These are phyloP conservation scores for Cryptococcus floricola DNA, from an alignment of 1,284 basidiomycete species.

Conservation along the genomic window DNA sequence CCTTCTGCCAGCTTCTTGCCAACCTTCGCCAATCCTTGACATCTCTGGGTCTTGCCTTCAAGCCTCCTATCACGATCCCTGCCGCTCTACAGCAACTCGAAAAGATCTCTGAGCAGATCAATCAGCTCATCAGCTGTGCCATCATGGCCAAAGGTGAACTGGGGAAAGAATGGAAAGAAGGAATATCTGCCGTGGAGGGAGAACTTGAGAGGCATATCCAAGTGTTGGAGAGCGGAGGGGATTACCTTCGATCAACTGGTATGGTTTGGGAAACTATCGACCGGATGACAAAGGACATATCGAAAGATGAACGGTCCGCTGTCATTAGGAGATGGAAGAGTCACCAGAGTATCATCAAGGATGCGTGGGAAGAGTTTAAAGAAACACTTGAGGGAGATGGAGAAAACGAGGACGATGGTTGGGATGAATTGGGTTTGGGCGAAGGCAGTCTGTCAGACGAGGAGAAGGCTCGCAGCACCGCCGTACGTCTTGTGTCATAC, in stretches of 20 bases:
- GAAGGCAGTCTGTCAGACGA: constrained; percentile 21
- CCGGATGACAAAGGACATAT: constrained; percentile 15
- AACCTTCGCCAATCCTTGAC: constrained; percentile 29
- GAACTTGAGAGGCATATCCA: constrained; percentile 25
- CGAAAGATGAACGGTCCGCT: constrained; percentile 25
- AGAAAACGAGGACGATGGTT: constrained; percentile 30
- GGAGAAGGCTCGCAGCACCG: constrained; percentile 29
- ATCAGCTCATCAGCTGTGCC: constrained; percentile 32
- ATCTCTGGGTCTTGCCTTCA: constrained; percentile 36
- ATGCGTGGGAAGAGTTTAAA: constrained; percentile 46
- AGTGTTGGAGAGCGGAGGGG: constrained; percentile 17
- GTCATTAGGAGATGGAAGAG: constrained; percentile 28
- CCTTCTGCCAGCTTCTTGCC: constrained; percentile 20
- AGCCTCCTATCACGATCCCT: constrained; percentile 36
- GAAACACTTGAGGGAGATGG: constrained; percentile 32
- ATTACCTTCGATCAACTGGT: constrained; percentile 40
- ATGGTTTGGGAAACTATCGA: constrained; percentile 42
- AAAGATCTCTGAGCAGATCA: constrained; percentile 31
- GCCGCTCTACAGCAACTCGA: constrained; percentile 33
- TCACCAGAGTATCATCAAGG: constrained; percentile 33
- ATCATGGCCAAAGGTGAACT: constrained; percentile 18
- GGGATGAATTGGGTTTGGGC: constrained; percentile 33
- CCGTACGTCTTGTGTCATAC: constrained; percentile 21
- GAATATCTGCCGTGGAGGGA: constrained; percentile 19
- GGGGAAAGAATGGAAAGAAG: constrained; percentile 34